Base-by-base conservation (phyloP, 2,329 filamentous ascomycete genomes). In the Trichoderma citrinoviride region DNA sequence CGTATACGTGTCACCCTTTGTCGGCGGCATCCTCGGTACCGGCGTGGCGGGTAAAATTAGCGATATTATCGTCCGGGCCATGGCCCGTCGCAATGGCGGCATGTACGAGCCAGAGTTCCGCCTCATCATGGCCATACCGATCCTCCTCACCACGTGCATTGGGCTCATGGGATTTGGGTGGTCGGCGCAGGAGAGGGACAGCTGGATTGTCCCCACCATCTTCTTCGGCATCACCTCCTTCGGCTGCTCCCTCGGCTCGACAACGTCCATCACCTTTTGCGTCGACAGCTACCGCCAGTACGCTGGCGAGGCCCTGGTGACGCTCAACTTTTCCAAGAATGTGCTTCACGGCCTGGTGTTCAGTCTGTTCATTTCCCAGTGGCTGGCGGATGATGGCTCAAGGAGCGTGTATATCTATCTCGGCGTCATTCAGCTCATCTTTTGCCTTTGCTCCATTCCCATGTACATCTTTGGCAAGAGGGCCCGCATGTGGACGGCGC, bases 81-180 rank as follows among this genome's bases (percentile, higher is more conserved):
- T 98, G 90, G 85, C 92, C 2, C 85, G 88, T 41, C 87, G 88
- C 29, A 98, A 98, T 70, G 92, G 91, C n/a, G 94, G 94, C 2
- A 81, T 98, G 3, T 98, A 97, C 75, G 94, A 98, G 76, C 94
- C 94, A 0, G 94, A 98, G 76, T 98, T 96, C 73, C 87, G 93
- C 7, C 84, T 97, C 0, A 84, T 96, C 49, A 97, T 98, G 94
- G 91, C 87, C 0, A 77, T 89, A 3, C 94, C 93, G 0, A 88
- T 97, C 37, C 81, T 89, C 0, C 72, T 97, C 61, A 87, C 87
- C 3, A 97, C 93, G 0, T 87, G 88, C 1, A 87, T 94, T 37
- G 95, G 95, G 0, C 84, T 98, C 17, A 96, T 97, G 88, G 94
- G 93, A 2, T 98, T 95, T 72, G 94, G 94, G n/a, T 98, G 94